Base-by-base conservation (phyloP, 768 basidiomycete genomes). In the Rhizopogon rudus region DNA sequence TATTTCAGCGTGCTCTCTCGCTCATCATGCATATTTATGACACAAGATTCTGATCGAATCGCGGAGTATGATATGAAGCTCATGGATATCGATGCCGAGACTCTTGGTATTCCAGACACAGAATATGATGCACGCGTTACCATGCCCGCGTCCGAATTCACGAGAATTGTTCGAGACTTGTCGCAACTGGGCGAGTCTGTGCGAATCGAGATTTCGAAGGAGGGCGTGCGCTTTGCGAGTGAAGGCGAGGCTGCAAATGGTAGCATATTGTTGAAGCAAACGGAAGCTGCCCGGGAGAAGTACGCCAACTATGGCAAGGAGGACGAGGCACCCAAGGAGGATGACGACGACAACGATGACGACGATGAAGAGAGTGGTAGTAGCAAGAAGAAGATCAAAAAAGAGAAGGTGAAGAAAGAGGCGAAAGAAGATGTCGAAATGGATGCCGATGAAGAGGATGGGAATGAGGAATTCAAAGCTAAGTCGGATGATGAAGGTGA, bases 11-110 rank as follows among this genome's bases (percentile, higher is more conserved):
- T 13, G 12, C 51, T 25, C n/a, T 37, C 12, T 37, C 12, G 35
- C 35, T 37, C 35, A 10, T 37, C 31, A 33, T 33, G 31, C 14
- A 39, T 51, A 28, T 41, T 44, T 17, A 31, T 44, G 25, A 39
- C 43, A 39, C 5, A 61, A 97, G 95, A 86, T 72, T 82, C 87
- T 4, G 96, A 97, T 70, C 86, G 97, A 59, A 87, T 98, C 52
- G 93, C 94, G 25, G 93, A 98, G 68, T 99, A 99, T 74, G 94
- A 97, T 63, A 92, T 99, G 88, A 98, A 98, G 71, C 84, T 98
- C 52, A 98, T 99, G 96, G 96, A 98, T 65, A 99, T 99, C 66
- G 96, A 99, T 70, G 78, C 91, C 22, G 97, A 99, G 73, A 86
- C 84, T 44, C 87, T 98, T 51, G 88, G 88, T 46, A 98, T 98